Evolutionary conservation across 208 protist species (phyloP).

Genomic region (Naegleria fowleri): DNA sequence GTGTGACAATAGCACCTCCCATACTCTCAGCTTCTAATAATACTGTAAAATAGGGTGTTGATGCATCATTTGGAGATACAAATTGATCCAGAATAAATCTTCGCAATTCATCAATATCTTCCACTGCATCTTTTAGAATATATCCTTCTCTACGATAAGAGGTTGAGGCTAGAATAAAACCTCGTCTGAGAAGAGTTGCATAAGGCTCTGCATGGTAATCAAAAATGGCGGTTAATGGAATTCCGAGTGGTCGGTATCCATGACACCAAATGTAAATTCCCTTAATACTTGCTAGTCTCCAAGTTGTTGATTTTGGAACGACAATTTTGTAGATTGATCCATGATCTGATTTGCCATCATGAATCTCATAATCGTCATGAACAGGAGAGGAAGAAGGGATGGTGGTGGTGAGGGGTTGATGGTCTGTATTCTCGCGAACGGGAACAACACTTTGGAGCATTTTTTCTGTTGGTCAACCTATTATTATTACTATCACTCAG

Average conservation of each 20-base stretch:
- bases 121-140: neutral
- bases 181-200: neutral
- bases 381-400: no score
- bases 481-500: no score
- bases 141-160: slow-evolving; percentile 5
- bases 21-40: neutral
- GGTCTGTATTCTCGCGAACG: no score
- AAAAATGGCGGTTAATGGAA: neutral
- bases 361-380: neutral
- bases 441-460: no score
- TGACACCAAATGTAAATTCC: slow-evolving; percentile 6
- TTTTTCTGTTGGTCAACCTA: no score
- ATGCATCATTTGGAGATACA: neutral
- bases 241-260: neutral
- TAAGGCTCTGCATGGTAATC: neutral
- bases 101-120: neutral
- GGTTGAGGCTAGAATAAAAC: neutral
- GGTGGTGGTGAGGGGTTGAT: no score
- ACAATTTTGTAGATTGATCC: neutral
- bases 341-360: neutral
- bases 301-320: neutral
- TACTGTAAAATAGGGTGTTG: neutral
- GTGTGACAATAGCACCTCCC: neutral
- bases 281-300: neutral
- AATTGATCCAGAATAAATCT: neutral